A percentile compares a stretch with the other conserved stretches of the same genome.
Conservation (phyloP, 768 basidiomycete genomes). For the Leucosporidium yakuticum region DNA sequence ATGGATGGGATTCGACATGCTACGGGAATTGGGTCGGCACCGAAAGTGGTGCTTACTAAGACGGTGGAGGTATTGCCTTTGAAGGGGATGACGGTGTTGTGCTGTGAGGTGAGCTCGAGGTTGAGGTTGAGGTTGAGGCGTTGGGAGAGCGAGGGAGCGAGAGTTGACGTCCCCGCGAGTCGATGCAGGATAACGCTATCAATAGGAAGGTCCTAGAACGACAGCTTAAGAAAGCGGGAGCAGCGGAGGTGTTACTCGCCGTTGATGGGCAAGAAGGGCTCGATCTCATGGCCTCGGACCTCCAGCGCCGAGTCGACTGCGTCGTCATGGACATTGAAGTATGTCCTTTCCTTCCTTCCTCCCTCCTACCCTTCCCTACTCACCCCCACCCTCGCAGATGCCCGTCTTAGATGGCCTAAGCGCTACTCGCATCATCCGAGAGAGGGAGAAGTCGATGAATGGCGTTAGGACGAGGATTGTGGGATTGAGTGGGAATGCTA, state of each 20-base stretch:
- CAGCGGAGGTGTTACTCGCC: constrained; percentile 11
- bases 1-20: background rate
- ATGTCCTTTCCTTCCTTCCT: background rate
- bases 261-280: constrained; percentile 27
- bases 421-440: constrained; percentile 29
- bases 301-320: constrained; percentile 16
- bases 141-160: too few species aligned
- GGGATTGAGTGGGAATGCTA: constrained; percentile 38
- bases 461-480: constrained; percentile 28
- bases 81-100: background rate
- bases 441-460: constrained; percentile 9
- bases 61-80: background rate
- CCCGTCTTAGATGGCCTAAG: constrained; percentile 34
- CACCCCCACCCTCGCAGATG: constrained; percentile 11
- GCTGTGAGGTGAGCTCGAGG: background rate
- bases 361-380: too few species aligned
- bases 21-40: background rate
- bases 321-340: constrained; percentile 32
- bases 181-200: constrained; percentile 32
- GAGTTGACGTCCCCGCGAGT: too few species aligned
- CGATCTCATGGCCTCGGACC: background rate
- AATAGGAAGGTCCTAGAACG: constrained; percentile 24
- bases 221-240: constrained; percentile 25
- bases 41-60: background rate
- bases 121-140: too few species aligned